Evolutionary conservation across 495 filamentous ascomycete species (phyloP).

Genomic region (Aspergillus leporis): DNA sequence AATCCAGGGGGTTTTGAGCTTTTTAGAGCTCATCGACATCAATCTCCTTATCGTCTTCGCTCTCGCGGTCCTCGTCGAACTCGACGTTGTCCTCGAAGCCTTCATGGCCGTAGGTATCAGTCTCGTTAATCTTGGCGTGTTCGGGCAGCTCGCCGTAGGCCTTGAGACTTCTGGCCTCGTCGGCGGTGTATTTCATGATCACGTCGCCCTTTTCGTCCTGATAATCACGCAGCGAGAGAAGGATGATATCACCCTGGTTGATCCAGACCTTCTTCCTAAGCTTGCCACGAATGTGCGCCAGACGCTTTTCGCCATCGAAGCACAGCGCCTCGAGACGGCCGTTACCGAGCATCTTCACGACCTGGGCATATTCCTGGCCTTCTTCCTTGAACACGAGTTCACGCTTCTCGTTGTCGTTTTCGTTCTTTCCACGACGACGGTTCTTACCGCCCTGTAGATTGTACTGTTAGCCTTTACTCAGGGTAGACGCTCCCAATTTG

Average conservation of each 20-base stretch:
- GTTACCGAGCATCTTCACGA: slow-evolving; percentile 98
- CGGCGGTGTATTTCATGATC: slow-evolving; percentile 97
- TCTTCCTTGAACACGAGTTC: slow-evolving; percentile 99
- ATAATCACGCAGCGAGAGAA: slow-evolving; percentile 95
- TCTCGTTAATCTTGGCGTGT: slow-evolving; percentile 99
- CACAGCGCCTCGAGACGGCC: slow-evolving; percentile 94
- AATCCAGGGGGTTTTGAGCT: slow-evolving; percentile 27
- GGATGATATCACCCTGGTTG: slow-evolving; percentile 98
- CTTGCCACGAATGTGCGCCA: slow-evolving; percentile 70
- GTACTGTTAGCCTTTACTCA: slow-evolving; percentile 21
- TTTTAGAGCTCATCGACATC: slow-evolving; percentile 61
- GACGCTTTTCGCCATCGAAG: slow-evolving; percentile 82
- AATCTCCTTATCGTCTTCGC: slow-evolving; percentile 59
- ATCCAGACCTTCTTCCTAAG: slow-evolving; percentile 99
- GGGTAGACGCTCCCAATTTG: not conserved
- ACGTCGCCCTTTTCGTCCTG: slow-evolving; percentile 99
- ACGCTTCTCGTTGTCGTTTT: slow-evolving; percentile 99
- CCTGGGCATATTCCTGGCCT: slow-evolving; percentile 98
- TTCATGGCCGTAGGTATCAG: slow-evolving; percentile 80
- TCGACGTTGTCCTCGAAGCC: slow-evolving; percentile 61
- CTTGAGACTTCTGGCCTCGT: slow-evolving; percentile 93
- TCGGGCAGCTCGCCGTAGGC: slow-evolving; percentile 97
- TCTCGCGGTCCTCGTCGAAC: slow-evolving; percentile 60
- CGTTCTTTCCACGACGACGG: slow-evolving; percentile 97
- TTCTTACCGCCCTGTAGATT: slow-evolving; percentile 92